Base-by-base conservation (phyloP, 805 yeast genomes). In the Lachancea thermotolerans region DNA sequence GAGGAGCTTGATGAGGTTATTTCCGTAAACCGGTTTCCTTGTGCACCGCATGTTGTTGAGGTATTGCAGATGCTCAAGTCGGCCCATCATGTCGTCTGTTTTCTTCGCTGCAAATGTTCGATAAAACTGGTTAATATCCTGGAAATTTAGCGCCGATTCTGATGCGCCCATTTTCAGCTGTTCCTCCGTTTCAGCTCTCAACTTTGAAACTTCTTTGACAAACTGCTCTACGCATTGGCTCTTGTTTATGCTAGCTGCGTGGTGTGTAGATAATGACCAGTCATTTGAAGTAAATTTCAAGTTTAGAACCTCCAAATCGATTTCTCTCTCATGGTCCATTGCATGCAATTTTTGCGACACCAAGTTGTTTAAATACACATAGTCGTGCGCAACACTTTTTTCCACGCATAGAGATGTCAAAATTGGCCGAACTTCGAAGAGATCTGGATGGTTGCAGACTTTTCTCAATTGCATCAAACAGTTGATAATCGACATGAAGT, bases 391-490 rank as follows among this genome's bases (percentile, higher is more conserved):
- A 4, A 85, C 88, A 1, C 88, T 77, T 39, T 72, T 71, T 2
- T 78, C 78, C 71, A 89, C 70, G 0, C 91, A 85, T 60, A 87
- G 82, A 1, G 98, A 90, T 0, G 99, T 93, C 35, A 86, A 76
- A 52, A 93, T 86, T 0, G 98, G 98, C 48, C 99, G 73, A 6
- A 90, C 96, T 62, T 93, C 99, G 67, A 93, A 95, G 48, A 93
- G 68, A 67, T 93, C 97, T 15, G 37, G 37, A 34, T 34, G 37
- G 57, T 90, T 90, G 69, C 97, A 89, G 27, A 90, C 97, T 63
- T 93, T 93, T 58, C 99, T 78, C 57, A 93, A 70, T 64, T 93
- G 99, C 99, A 93, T 93, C 68, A 93, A 74, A 71, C 98, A 93
- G 58, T 95, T 93, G 56, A 93, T 90, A 58, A 93, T 93, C 12